Evolutionary conservation across 2,329 filamentous ascomycete genomes (phyloP).

Genomic region (Venturia aucupariae): DNA sequence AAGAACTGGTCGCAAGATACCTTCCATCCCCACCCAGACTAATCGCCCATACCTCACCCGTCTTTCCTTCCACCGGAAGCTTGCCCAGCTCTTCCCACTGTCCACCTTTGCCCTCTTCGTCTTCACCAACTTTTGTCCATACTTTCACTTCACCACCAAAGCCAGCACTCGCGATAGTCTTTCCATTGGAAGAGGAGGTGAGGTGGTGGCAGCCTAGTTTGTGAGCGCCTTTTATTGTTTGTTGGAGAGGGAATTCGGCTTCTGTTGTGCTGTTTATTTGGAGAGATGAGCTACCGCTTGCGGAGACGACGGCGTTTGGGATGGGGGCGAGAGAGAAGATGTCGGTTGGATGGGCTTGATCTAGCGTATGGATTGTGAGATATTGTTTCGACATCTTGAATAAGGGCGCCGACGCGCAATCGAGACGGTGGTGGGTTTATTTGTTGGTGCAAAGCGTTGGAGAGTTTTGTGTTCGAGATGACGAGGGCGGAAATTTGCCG

Average conservation of each 20-base stretch:
- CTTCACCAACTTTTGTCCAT: slow-evolving; percentile 55
- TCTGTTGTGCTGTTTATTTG: slow-evolving; percentile 68
- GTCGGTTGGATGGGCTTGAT: slow-evolving; percentile 79
- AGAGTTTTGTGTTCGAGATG: slow-evolving; percentile 1
- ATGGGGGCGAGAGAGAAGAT: slow-evolving; percentile 79
- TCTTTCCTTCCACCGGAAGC: not conserved
- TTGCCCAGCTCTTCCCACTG: slow-evolving; percentile 13
- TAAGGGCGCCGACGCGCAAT: not conserved
- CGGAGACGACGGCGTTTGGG: slow-evolving; percentile 64
- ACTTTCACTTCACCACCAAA: slow-evolving; percentile 84
- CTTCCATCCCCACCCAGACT: slow-evolving; percentile 75
- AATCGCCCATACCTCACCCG: slow-evolving; percentile 62
- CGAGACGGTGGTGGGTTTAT: not conserved
- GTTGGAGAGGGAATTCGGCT: slow-evolving; percentile 63
- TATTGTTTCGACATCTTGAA: slow-evolving; percentile 79
- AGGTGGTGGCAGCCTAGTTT: slow-evolving; percentile 88
- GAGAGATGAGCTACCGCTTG: slow-evolving; percentile 73
- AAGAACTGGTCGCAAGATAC: slow-evolving; percentile 77
- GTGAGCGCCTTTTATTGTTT: slow-evolving; percentile 69
- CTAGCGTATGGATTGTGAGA: slow-evolving; percentile 81
- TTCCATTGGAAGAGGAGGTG: slow-evolving; percentile 59
- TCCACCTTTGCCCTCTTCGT: slow-evolving; percentile 37
- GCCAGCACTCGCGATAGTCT: slow-evolving; percentile 69
- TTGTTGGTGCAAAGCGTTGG: not conserved
- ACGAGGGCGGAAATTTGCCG: slow-evolving; percentile 12